phyloP scores from a whole-genome alignment of 495 filamentous ascomycete species.

The Parathielavia appendiculata region DNA sequence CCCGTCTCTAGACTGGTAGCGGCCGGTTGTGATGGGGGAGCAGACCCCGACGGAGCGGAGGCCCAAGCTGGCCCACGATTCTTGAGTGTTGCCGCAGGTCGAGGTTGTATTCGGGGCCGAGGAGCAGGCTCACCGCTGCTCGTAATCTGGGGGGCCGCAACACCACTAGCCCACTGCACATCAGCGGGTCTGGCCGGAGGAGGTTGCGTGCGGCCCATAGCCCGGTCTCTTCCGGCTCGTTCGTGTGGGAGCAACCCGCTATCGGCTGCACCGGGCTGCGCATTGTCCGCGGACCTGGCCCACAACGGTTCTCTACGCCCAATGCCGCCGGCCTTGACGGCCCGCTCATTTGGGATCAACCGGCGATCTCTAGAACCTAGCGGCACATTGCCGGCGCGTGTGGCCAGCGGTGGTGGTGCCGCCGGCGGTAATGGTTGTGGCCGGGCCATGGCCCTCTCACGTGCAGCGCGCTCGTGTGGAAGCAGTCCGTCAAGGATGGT shows the following conservation, averaged over 20 bases:
- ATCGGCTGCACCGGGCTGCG: not conserved
- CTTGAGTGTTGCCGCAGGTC: not conserved
- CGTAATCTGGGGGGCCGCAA: not conserved
- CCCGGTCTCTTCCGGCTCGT: conserved; percentile 3
- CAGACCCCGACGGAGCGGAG: conserved; percentile 5
- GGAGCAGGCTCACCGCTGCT: not conserved
- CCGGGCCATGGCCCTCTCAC: not conserved
- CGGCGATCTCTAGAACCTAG: too few species aligned
- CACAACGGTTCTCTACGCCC: not conserved
- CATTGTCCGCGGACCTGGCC: not conserved
- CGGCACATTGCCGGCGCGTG: too few species aligned
- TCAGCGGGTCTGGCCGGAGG: not conserved
- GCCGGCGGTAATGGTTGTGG: not conserved
- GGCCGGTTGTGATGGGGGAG: not conserved
- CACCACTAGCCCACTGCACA: not conserved
- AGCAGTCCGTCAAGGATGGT: conserved; percentile 5
- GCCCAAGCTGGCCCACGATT: not conserved
- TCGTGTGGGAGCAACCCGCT: conserved; percentile 17
- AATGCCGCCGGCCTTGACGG: not conserved
- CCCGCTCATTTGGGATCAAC: not conserved
- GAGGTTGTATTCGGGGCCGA: not conserved
- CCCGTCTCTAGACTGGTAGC: not conserved
- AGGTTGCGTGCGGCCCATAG: not conserved
- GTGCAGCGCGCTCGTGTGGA: conserved; percentile 8
- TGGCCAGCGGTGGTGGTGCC: too few species aligned